Conservation (phyloP, 768 basidiomycete genomes). For the Auricularia sp. region DNA sequence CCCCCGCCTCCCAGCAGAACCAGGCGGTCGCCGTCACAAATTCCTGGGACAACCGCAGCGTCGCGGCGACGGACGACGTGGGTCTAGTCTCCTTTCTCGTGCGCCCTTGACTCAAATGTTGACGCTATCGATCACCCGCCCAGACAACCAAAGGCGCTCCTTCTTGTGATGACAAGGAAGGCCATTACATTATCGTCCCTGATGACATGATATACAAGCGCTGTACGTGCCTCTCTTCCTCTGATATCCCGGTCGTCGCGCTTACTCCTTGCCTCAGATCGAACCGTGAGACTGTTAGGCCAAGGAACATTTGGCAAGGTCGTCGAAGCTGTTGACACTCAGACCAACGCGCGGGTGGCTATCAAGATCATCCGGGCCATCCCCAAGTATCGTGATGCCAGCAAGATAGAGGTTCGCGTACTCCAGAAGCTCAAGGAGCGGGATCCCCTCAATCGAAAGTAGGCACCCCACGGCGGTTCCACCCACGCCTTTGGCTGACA, state of each 20-base stretch:
- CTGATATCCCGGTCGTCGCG: conserved; percentile 7
- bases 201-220: conserved; percentile 81
- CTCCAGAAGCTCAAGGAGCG: conserved; percentile 81
- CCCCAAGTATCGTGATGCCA: conserved; percentile 96
- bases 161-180: conserved; percentile 94
- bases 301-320: conserved; percentile 99
- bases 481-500: conserved; percentile 7
- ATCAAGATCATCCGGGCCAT: conserved; percentile 99
- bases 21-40: not conserved
- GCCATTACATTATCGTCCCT: conserved; percentile 91
- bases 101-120: too few relatives aligned
- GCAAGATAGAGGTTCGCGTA: conserved; percentile 97
- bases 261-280: conserved; percentile 44
- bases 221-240: conserved; percentile 47
- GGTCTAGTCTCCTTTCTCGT: too few relatives aligned
- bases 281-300: conserved; percentile 80
- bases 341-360: conserved; percentile 69
- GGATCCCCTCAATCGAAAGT: conserved; percentile 85
- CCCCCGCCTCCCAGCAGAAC: too few relatives aligned
- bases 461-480: conserved; percentile 28
- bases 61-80: conserved; percentile 58
- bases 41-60: conserved; percentile 56
- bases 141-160: conserved; percentile 41
- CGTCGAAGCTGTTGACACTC: conserved; percentile 80
- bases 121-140: too few relatives aligned